phyloP scores from a whole-genome alignment of 2,329 filamentous ascomycete genomes.

The Cladosporium sp. region DNA sequence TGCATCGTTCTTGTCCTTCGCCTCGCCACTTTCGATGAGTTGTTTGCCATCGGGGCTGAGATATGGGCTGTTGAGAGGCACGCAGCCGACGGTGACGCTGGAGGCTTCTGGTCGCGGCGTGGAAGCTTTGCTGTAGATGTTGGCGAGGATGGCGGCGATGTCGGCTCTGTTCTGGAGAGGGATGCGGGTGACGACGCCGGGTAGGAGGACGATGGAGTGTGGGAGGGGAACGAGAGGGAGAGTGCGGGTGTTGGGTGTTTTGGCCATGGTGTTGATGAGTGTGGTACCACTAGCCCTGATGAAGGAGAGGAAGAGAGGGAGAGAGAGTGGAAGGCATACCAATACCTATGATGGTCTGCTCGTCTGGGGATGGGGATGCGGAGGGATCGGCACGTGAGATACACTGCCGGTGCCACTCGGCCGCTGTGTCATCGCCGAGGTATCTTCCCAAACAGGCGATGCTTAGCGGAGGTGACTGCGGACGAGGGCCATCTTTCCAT shows the following conservation, averaged over 20 bases:
- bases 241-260: conserved; percentile 26
- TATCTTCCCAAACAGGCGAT: conserved; percentile 2
- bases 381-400: conserved; percentile 9
- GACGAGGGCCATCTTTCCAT: background rate
- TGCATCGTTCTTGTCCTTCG: conserved; percentile 37
- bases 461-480: conserved; percentile 2
- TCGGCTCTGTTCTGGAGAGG: conserved; percentile 78
- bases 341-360: background rate
- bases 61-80: conserved; percentile 72
- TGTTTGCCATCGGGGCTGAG: conserved; percentile 69
- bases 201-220: conserved; percentile 73
- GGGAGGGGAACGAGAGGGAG: conserved; percentile 79
- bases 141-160: conserved; percentile 78
- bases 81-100: conserved; percentile 74
- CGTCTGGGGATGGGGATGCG: conserved; percentile 3
- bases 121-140: conserved; percentile 71
- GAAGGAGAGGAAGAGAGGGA: background rate
- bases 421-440: conserved; percentile 8
- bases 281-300: too few species aligned
- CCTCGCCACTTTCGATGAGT: conserved; percentile 60
- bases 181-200: conserved; percentile 78
- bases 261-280: background rate
- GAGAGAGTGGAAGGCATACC: background rate
- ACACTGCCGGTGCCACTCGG: conserved; percentile 2
- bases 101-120: conserved; percentile 57